These are phyloP conservation scores for Emericellopsis cladophorae DNA, from an alignment of 2,329 filamentous ascomycete species.

Conservation along the genomic window DNA sequence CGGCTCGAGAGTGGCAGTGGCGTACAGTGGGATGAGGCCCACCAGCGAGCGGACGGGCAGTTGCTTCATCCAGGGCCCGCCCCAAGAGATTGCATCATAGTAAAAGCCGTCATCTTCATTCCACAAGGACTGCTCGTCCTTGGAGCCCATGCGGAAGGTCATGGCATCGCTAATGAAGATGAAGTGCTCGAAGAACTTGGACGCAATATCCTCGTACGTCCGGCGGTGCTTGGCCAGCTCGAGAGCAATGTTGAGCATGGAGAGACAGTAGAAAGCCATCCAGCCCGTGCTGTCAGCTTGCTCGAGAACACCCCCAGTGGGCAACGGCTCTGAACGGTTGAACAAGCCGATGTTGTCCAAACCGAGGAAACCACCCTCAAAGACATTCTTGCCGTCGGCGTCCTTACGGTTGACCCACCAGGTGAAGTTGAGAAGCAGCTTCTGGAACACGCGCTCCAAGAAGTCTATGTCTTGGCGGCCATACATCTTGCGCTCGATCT, in stretches of 20 bases:
- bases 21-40: slow-evolving; percentile 85
- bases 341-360: slow-evolving; percentile 96
- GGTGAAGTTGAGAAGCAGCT: slow-evolving; percentile 89
- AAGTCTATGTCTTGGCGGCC: slow-evolving; percentile 91
- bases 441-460: slow-evolving; percentile 91
- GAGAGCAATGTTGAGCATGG: slow-evolving; percentile 92
- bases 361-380: slow-evolving; percentile 90
- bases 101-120: slow-evolving; percentile 96
- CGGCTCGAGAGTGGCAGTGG: slow-evolving; percentile 82
- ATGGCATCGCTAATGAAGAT: slow-evolving; percentile 96
- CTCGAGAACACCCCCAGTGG: slow-evolving; percentile 85
- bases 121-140: slow-evolving; percentile 76
- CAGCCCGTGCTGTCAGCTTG: slow-evolving; percentile 96
- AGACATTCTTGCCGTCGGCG: slow-evolving; percentile 87
- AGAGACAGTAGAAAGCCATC: slow-evolving; percentile 97
- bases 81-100: slow-evolving; percentile 96
- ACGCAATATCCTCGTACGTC: slow-evolving; percentile 92
- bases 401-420: slow-evolving; percentile 99
- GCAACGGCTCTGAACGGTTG: slow-evolving; percentile 89
- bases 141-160: slow-evolving; percentile 63
- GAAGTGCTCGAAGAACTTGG: slow-evolving; percentile 98
- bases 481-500: slow-evolving; percentile 96
- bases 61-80: slow-evolving; percentile 85
- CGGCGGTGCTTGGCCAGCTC: slow-evolving; percentile 91
- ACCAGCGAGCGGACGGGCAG: slow-evolving; percentile 86